A percentile compares a stretch with the other conserved stretches of the same genome.
phyloP scores from a whole-genome alignment of 169 alveolate genomes.

The Plasmodium berghei region DNA sequence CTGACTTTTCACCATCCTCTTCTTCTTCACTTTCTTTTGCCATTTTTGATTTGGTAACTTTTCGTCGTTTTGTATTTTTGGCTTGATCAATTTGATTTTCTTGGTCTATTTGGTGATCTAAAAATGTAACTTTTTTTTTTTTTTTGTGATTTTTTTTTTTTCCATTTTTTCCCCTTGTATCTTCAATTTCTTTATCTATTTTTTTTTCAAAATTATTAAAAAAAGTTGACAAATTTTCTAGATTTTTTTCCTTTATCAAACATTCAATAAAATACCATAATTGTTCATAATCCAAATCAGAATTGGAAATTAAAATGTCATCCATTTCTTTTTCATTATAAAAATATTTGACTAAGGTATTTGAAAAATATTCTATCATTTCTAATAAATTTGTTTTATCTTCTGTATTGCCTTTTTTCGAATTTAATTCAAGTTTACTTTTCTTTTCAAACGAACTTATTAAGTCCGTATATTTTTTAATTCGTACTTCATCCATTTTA shows the following conservation, averaged over 20 bases:
- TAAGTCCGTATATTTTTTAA: constrained; percentile 38
- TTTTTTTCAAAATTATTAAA: constrained; percentile 33
- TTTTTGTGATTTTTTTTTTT: neutral
- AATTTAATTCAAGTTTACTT: neutral
- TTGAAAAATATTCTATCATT: constrained; percentile 64
- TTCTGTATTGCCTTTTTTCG: neutral
- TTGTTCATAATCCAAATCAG: constrained; percentile 49
- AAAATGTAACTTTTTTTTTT: neutral
- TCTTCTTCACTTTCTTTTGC: too few relatives aligned
- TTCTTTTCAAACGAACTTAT: constrained; percentile 14
- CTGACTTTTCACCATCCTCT: neutral
- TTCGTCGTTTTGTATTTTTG: neutral
- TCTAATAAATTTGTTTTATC: constrained; percentile 32
- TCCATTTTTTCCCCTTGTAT: neutral
- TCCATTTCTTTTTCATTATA: constrained; percentile 25
- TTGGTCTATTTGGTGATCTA: neutral
- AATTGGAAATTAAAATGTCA: constrained; percentile 7
- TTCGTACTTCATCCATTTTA: constrained; percentile 19
- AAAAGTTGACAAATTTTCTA: constrained; percentile 10
- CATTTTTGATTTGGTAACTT: neutral
- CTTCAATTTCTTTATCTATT: constrained; percentile 1
- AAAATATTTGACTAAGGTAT: constrained; percentile 24
- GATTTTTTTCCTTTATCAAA: constrained; percentile 38
- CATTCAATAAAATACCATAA: constrained; percentile 64
- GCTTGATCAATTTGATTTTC: neutral